Percentiles rank a stretch among this genome's conserved stretches.
Evolutionary conservation across 169 alveolate genomes (phyloP).

Genomic region (Babesia ovis): DNA sequence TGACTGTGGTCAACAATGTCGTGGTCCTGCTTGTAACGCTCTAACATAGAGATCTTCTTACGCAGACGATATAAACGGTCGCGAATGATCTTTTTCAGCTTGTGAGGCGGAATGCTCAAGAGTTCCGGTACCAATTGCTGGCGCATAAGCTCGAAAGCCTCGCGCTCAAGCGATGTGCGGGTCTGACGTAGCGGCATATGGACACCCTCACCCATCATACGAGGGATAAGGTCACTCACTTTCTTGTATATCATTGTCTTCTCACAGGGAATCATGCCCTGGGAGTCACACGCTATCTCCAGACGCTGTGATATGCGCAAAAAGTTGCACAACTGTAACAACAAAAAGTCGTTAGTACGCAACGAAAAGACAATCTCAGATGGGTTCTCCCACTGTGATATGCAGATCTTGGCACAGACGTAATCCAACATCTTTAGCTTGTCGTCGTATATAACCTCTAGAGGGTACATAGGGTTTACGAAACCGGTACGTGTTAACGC

Average conservation of each 20-base stretch:
- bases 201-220: not conserved
- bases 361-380: slow-evolving; percentile 18
- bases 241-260: slow-evolving; percentile 39
- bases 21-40: slow-evolving; percentile 39
- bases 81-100: slow-evolving; percentile 47
- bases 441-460: slow-evolving; percentile 18
- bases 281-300: slow-evolving; percentile 19
- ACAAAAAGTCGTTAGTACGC: slow-evolving; percentile 52
- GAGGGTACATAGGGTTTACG: slow-evolving; percentile 24
- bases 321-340: slow-evolving; percentile 35
- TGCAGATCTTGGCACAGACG: slow-evolving; percentile 38
- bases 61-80: slow-evolving; percentile 37
- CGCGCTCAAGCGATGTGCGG: slow-evolving; percentile 33
- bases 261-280: slow-evolving; percentile 28
- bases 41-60: slow-evolving; percentile 22
- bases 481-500: slow-evolving; percentile 15
- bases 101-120: slow-evolving; percentile 11
- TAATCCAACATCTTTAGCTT: slow-evolving; percentile 39
- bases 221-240: slow-evolving; percentile 23
- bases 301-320: slow-evolving; percentile 23
- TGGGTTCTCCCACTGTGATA: slow-evolving; percentile 44
- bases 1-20: not conserved
- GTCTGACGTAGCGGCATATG: slow-evolving; percentile 7
- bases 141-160: slow-evolving; percentile 25
- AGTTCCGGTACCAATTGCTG: slow-evolving; percentile 35